Percentiles rank a stretch among this genome's conserved stretches.
phyloP scores from a whole-genome alignment of 2,329 filamentous ascomycete genomes.

The Colletotrichum spinosum region DNA sequence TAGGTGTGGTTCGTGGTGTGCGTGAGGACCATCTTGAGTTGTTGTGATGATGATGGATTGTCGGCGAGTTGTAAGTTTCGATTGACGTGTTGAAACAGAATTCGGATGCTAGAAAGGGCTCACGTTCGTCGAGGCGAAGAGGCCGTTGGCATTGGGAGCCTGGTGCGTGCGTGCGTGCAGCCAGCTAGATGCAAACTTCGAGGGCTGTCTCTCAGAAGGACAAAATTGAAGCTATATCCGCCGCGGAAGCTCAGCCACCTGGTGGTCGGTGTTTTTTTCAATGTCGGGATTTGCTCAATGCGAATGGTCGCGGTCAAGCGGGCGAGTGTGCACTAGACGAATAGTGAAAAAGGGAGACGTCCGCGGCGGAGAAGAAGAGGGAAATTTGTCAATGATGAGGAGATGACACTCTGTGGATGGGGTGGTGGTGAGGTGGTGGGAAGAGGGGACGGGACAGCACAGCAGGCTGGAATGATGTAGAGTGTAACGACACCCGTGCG shows the following conservation, averaged over 20 bases:
- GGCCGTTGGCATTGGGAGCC: slow-evolving; percentile 31
- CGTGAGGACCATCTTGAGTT: slow-evolving; percentile 68
- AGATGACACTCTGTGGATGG: not conserved
- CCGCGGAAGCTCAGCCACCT: slow-evolving; percentile 28
- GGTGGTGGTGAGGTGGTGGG: slow-evolving; percentile 13
- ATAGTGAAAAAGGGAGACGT: not conserved
- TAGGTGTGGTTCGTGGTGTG: slow-evolving; percentile 78
- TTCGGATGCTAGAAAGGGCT: slow-evolving; percentile 26
- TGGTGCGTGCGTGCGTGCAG: not conserved
- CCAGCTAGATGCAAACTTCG: slow-evolving; percentile 8
- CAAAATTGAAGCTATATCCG: slow-evolving; percentile 27
- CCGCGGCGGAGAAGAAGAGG: not conserved
- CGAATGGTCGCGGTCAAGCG: not conserved
- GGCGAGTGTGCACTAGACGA: not conserved
- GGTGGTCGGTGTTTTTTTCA: slow-evolving; percentile 13
- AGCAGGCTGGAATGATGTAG: slow-evolving; percentile 31
- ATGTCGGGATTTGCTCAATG: slow-evolving; percentile 15
- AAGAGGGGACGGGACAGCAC: slow-evolving; percentile 13
- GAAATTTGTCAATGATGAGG: slow-evolving; percentile 19
- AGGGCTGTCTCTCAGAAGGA: slow-evolving; percentile 3
- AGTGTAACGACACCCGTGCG: slow-evolving; percentile 33
- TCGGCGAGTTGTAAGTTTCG: not conserved
- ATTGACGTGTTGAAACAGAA: not conserved
- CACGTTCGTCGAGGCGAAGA: slow-evolving; percentile 22
- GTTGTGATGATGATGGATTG: not conserved